Evolutionary conservation across 192 early-diverging fungal genomes (phyloP), one percentile per base, ranked within the genome.

Genomic region (Dissophora globulifera): DNA sequence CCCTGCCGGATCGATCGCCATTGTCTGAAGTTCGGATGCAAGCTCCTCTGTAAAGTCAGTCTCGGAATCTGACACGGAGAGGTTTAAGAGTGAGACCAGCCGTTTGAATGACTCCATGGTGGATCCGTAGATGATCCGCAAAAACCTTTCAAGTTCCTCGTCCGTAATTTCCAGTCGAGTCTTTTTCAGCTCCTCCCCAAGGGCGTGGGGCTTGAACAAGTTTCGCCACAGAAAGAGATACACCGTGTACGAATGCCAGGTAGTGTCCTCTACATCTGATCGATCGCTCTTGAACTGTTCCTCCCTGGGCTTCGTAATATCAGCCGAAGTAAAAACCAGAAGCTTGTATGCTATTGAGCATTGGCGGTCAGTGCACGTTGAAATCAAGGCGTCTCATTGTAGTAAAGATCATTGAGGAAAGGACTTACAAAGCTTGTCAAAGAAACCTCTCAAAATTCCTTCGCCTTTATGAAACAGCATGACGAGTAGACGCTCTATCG

Each of bases 161-260:
- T 50, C 53, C 11, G 62, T 32, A 15, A 76, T 67, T 0, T 42
- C 50, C 4, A 55, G 23, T 0, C 22, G 48, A 22, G 23, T 81
- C 48, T 47, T 69, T 56, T 43, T 67, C 50, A 45, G 20, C 8
- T 55, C 50, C 42, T 57, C 22, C 48, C 40, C 50, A 51, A 43
- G 64, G 3, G n/a, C 43, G 19, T 19, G 47, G 17, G 81, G 65
- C n/a, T 78, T 74, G 38, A 92, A 87, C 8, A 93, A 51, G 16
- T 78, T 55, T n/a, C 81, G 54, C 92, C 90, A 92, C 32, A 91
- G 84, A 50, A 78, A 67, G 5, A 87, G 50, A 48, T 84, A 86
- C 31, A 88, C 82, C 11, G 84, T 74, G 45, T 87, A 88, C 0
- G 81, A 82, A 48, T 81, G 80, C 27, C 67, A 62, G 10, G 19